phyloP scores from a whole-genome alignment of 2,329 filamentous ascomycete genomes.

The Geosmithia flava region DNA sequence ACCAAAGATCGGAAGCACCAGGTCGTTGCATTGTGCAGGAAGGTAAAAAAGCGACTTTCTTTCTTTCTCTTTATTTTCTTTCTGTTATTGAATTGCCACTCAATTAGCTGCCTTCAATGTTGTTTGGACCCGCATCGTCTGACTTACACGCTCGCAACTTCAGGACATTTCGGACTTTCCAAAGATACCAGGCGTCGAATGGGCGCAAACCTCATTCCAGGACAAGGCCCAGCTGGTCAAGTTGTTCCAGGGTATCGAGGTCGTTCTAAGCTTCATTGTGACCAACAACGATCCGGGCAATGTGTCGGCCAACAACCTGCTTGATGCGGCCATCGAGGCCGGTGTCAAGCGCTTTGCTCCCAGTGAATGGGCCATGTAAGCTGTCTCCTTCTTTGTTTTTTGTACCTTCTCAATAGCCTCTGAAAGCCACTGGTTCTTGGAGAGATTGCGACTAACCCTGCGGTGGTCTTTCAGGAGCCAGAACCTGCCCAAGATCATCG shows the following conservation, averaged over 20 bases:
- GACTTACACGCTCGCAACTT: neutral
- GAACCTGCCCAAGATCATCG: neutral
- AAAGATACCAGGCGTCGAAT: neutral
- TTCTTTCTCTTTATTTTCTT: no score
- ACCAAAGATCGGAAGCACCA: neutral
- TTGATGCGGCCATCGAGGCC: conserved; percentile 43
- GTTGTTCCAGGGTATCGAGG: conserved; percentile 27
- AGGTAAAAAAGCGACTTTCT: neutral
- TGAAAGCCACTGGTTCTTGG: neutral
- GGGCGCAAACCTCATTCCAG: neutral
- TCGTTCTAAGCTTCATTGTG: conserved; percentile 38
- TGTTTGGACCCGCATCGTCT: no score
- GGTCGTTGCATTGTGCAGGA: neutral
- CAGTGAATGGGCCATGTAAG: conserved; percentile 40
- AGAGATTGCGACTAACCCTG: no score
- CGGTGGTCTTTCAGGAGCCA: no score
- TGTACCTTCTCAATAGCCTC: neutral
- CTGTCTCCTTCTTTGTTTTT: neutral
- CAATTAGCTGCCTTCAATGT: no score
- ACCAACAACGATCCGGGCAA: conserved; percentile 16
- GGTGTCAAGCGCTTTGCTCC: conserved; percentile 50
- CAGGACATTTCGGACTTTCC: neutral
- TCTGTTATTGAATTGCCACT: no score
- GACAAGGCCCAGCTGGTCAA: neutral
- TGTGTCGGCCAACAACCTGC: conserved; percentile 26